Evolutionary conservation across 2,329 filamentous ascomycete genomes (phyloP).

Genomic region (Xylariaceae sp.): DNA sequence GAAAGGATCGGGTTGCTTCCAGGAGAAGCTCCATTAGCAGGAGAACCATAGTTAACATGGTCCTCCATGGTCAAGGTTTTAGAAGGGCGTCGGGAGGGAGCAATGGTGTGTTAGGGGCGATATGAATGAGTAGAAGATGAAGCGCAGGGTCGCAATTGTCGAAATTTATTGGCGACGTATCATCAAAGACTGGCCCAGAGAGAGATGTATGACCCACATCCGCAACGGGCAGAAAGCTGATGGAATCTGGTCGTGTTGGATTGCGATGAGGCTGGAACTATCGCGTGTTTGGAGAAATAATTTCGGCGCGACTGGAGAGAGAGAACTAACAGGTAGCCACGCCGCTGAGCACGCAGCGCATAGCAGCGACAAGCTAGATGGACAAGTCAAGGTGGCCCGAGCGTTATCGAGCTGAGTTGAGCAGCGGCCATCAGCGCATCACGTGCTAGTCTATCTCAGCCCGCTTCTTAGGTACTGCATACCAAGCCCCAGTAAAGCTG

Average conservation of each 20-base stretch:
- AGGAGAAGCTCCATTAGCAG: slow-evolving; percentile 52
- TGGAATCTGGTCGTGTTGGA: slow-evolving; percentile 12
- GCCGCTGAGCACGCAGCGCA: no score
- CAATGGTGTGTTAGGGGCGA: slow-evolving; percentile 4
- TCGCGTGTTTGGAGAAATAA: slow-evolving; percentile 34
- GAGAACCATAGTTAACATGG: slow-evolving; percentile 53
- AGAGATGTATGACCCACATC: slow-evolving; percentile 7
- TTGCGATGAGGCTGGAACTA: slow-evolving; percentile 22
- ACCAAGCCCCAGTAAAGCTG: no score
- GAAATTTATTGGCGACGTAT: slow-evolving; percentile 10
- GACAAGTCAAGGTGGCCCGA: background rate
- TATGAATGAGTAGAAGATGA: slow-evolving; percentile 6
- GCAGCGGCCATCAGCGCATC: background rate
- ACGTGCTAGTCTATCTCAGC: slow-evolving; percentile 12
- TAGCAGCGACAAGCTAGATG: no score
- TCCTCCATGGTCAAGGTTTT: slow-evolving; percentile 48
- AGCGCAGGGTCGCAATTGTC: slow-evolving; percentile 16
- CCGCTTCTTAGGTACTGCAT: no score
- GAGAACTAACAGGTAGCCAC: no score
- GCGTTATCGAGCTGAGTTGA: background rate
- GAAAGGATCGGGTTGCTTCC: slow-evolving; percentile 52
- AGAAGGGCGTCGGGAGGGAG: slow-evolving; percentile 20
- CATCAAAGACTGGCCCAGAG: slow-evolving; percentile 13
- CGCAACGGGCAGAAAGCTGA: slow-evolving; percentile 8
- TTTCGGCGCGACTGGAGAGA: slow-evolving; percentile 29